phyloP scores from a whole-genome alignment of 2,329 filamentous ascomycete species.

The Zymoseptoria crescenta region DNA sequence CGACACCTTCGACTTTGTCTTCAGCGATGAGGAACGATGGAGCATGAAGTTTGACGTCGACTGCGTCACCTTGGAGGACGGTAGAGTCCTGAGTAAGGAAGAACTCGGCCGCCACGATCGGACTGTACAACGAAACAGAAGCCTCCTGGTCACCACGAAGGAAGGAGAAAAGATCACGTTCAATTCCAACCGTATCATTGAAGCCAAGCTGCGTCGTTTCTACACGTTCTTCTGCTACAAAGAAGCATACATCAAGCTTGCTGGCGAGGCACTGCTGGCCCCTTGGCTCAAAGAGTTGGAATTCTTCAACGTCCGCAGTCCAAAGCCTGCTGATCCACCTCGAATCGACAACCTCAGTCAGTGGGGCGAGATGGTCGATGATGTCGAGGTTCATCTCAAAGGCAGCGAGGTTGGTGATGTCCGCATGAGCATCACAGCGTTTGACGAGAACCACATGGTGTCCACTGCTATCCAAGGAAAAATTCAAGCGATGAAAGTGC shows the following conservation, averaged over 20 bases:
- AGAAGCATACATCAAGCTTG: slow-evolving; percentile 77
- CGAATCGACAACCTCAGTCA: slow-evolving; percentile 37
- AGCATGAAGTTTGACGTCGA: slow-evolving; percentile 52
- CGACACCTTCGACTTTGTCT: slow-evolving; percentile 64
- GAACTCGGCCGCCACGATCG: slow-evolving; percentile 39
- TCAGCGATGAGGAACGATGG: slow-evolving; percentile 53
- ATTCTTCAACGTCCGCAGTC: slow-evolving; percentile 56
- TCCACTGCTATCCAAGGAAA: slow-evolving; percentile 44
- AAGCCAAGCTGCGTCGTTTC: slow-evolving; percentile 60
- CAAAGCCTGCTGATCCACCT: slow-evolving; percentile 37
- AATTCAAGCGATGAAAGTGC: slow-evolving; percentile 23
- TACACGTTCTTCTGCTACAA: slow-evolving; percentile 73
- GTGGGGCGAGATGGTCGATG: slow-evolving; percentile 41
- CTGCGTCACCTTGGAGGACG: slow-evolving; percentile 39
- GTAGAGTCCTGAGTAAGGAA: slow-evolving; percentile 32
- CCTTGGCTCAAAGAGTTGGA: slow-evolving; percentile 64
- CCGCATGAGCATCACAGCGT: slow-evolving; percentile 50
- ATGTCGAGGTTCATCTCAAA: slow-evolving; percentile 45
- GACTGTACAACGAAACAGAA: slow-evolving; percentile 32
- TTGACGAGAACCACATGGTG: slow-evolving; percentile 52
- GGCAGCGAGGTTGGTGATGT: slow-evolving; percentile 44
- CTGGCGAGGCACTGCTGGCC: slow-evolving; percentile 67
- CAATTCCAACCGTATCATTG: slow-evolving; percentile 42
- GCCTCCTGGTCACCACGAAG: slow-evolving; percentile 32
- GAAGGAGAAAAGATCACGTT: slow-evolving; percentile 32